These are phyloP conservation scores for Glebionis coronaria DNA, from an alignment of 129 eudicot genomes.

Conservation along the genomic window DNA sequence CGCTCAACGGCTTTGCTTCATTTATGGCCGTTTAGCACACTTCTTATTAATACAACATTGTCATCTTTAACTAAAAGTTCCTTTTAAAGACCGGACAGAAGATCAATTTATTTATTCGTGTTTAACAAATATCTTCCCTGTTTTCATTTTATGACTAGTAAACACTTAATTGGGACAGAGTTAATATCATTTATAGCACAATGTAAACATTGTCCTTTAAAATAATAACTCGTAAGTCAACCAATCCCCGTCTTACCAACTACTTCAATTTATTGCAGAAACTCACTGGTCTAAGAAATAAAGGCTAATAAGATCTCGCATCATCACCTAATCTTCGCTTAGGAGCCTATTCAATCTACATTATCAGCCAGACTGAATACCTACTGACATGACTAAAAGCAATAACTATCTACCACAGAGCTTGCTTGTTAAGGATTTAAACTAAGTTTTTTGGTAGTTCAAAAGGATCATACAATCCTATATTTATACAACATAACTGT, in stretches of 20 bases:
- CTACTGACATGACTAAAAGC: not conserved
- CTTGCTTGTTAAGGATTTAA: not conserved
- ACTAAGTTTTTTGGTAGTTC: not conserved
- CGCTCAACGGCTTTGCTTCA: not conserved
- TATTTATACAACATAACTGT: not conserved
- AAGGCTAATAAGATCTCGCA: conserved; percentile 20
- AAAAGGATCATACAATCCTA: not conserved
- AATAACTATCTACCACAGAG: not conserved
- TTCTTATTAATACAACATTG: not conserved
- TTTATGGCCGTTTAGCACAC: not conserved
- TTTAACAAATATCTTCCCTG: conserved; percentile 9
- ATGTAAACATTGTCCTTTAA: not conserved
- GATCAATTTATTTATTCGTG: not conserved
- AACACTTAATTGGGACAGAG: not conserved
- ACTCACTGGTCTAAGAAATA: conserved; percentile 28
- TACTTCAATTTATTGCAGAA: conserved; percentile 29
- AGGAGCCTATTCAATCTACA: conserved; percentile 15
- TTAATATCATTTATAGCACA: not conserved
- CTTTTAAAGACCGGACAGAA: not conserved
- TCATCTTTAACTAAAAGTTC: not conserved
- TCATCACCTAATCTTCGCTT: conserved; percentile 16
- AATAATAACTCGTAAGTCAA: conserved; percentile 25
- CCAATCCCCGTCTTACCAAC: conserved; percentile 19
- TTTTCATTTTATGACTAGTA: conserved; percentile 13
- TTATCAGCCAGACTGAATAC: conserved; percentile 22